phyloP scores from a whole-genome alignment of 1,284 basidiomycete genomes.

The Porodaedalea pini region DNA sequence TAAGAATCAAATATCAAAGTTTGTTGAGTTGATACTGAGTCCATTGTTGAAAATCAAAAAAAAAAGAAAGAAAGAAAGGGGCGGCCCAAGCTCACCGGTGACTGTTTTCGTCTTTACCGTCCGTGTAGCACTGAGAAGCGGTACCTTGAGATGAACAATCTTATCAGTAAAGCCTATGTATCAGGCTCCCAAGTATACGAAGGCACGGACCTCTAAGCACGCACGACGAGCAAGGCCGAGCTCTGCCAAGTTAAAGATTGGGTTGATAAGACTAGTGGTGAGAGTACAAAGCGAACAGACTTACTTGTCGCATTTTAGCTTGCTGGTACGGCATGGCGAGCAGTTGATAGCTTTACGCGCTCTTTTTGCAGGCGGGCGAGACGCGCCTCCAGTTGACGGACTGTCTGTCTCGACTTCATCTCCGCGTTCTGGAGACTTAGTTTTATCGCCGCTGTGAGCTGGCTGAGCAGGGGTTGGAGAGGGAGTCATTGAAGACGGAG shows the following conservation, averaged over 20 bases:
- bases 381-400: neutral
- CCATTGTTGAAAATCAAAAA: neutral
- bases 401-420: neutral
- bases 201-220: constrained; percentile 59
- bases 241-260: constrained; percentile 41
- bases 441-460: neutral
- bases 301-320: constrained; percentile 80
- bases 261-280: constrained; percentile 2
- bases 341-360: constrained; percentile 82
- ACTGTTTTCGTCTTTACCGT: constrained; percentile 54
- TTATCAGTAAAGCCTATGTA: neutral
- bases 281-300: constrained; percentile 21
- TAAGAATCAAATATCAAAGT: constrained; percentile 24
- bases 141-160: constrained; percentile 46
- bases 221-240: constrained; percentile 78
- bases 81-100: constrained; percentile 31
- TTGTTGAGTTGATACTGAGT: neutral
- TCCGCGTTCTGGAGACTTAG: neutral
- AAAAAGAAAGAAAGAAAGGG: constrained; percentile 12
- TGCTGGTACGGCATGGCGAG: constrained; percentile 78
- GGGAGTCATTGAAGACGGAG: neutral
- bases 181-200: neutral
- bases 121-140: constrained; percentile 71
- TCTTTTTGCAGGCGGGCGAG: constrained; percentile 55
- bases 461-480: neutral